phyloP scores from a whole-genome alignment of 202 grass and related monocot genomes.

The Digitaria exilis region DNA sequence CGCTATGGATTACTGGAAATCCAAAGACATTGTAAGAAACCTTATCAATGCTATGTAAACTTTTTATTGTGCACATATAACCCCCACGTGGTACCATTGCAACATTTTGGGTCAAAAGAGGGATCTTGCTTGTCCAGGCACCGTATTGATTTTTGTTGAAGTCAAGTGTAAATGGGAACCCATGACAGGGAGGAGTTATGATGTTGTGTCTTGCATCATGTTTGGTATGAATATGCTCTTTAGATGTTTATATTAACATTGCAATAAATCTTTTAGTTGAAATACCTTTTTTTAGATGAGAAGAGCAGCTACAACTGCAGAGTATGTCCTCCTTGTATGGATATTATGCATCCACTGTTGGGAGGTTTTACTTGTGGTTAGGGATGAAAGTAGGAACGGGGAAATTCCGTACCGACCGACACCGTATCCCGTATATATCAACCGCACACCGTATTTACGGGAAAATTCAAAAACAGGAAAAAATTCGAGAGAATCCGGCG shows the following conservation, averaged over 20 bases:
- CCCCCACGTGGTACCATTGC: neutral
- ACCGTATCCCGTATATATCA: too few species aligned
- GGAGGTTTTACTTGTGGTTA: too few species aligned
- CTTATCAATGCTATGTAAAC: too few species aligned
- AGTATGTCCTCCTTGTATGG: too few species aligned
- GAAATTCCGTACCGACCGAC: too few species aligned
- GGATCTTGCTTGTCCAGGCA: neutral
- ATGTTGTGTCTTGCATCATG: neutral
- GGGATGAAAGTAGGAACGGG: too few species aligned
- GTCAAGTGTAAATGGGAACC: neutral
- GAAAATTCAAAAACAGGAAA: too few species aligned
- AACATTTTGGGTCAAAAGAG: neutral
- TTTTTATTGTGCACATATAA: neutral
- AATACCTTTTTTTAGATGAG: too few species aligned
- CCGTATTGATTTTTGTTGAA: neutral
- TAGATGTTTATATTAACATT: neutral
- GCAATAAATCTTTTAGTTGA: neutral
- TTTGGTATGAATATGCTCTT: neutral
- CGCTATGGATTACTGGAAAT: neutral
- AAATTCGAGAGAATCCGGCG: too few species aligned
- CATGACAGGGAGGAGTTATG: neutral
- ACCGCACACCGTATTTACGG: too few species aligned
- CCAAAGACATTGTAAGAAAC: neutral
- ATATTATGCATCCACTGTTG: too few species aligned
- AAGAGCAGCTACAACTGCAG: too few species aligned